These are phyloP conservation scores for Xylariaceae sp. DNA, from an alignment of 2,329 filamentous ascomycete genomes.

Conservation along the genomic window DNA sequence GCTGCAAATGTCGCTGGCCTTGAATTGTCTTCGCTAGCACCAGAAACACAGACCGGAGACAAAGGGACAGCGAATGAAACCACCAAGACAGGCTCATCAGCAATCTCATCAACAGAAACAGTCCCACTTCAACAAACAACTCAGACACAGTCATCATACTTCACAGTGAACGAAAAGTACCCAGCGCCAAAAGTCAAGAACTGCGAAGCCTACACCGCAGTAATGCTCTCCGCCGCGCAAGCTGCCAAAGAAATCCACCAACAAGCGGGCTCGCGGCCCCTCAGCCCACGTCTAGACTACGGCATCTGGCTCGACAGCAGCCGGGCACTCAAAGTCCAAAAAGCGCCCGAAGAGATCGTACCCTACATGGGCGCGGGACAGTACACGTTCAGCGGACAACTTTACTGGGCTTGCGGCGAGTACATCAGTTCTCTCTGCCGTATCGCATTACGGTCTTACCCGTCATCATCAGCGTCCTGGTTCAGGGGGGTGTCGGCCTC, in stretches of 20 bases:
- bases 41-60: not conserved
- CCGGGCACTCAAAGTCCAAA: slow-evolving; percentile 15
- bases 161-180: not conserved
- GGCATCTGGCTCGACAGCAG: slow-evolving; percentile 22
- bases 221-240: not conserved
- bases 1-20: slow-evolving; percentile 19
- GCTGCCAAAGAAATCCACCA: not conserved
- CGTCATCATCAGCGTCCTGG: slow-evolving; percentile 10
- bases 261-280: not conserved
- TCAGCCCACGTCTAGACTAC: slow-evolving; percentile 17
- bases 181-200: too few species aligned
- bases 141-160: too few species aligned
- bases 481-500: slow-evolving; percentile 1
- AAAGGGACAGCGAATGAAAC: not conserved
- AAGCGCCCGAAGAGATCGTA: slow-evolving; percentile 19
- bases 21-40: slow-evolving; percentile 4
- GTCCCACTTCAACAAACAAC: not conserved
- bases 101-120: not conserved
- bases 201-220: not conserved
- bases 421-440: slow-evolving; percentile 19
- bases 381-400: slow-evolving; percentile 24
- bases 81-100: not conserved
- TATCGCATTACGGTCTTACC: slow-evolving; percentile 8
- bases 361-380: slow-evolving; percentile 25
- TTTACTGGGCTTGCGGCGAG: slow-evolving; percentile 27